phyloP scores from a whole-genome alignment of 2,329 filamentous ascomycete species.

The Fusarium heterosporum region DNA sequence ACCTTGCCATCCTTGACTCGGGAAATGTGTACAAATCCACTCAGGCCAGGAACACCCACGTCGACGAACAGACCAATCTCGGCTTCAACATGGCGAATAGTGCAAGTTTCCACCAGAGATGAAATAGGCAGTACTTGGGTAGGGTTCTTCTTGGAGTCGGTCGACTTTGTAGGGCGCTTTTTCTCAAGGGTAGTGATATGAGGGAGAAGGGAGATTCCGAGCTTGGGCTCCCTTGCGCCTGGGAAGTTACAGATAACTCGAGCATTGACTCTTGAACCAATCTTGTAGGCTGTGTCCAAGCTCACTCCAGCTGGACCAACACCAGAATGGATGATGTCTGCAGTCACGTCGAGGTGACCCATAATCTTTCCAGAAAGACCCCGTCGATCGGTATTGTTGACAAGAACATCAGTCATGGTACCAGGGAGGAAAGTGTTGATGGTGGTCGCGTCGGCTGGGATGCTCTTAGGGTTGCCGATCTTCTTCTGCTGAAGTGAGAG shows the following conservation, averaged over 20 bases:
- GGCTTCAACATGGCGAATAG: constrained; percentile 81
- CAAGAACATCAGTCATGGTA: constrained; percentile 85
- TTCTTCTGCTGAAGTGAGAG: constrained; percentile 80
- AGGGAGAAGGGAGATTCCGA: constrained; percentile 89
- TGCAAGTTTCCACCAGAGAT: constrained; percentile 80
- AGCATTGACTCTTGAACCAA: constrained; percentile 85
- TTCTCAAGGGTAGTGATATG: constrained; percentile 76
- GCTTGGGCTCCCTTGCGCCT: constrained; percentile 79
- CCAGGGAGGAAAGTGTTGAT: constrained; percentile 93
- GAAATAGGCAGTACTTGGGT: constrained; percentile 75
- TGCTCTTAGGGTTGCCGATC: constrained; percentile 73
- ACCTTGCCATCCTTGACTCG: constrained; percentile 90
- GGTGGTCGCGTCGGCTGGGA: constrained; percentile 80
- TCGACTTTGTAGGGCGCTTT: constrained; percentile 53
- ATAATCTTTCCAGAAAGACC: constrained; percentile 93
- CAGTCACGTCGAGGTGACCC: constrained; percentile 89
- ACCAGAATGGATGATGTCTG: constrained; percentile 90
- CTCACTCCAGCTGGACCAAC: constrained; percentile 76
- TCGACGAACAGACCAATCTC: constrained; percentile 85
- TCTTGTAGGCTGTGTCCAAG: constrained; percentile 81
- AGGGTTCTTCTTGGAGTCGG: constrained; percentile 60
- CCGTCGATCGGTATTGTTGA: constrained; percentile 78
- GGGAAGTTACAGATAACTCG: constrained; percentile 91
- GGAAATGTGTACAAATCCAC: constrained; percentile 96
- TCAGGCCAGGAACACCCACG: constrained; percentile 70